A percentile compares a stretch with the other conserved stretches of the same genome.
Conservation (phyloP, 495 filamentous ascomycete genomes). For the Penicillium samsonianum region DNA sequence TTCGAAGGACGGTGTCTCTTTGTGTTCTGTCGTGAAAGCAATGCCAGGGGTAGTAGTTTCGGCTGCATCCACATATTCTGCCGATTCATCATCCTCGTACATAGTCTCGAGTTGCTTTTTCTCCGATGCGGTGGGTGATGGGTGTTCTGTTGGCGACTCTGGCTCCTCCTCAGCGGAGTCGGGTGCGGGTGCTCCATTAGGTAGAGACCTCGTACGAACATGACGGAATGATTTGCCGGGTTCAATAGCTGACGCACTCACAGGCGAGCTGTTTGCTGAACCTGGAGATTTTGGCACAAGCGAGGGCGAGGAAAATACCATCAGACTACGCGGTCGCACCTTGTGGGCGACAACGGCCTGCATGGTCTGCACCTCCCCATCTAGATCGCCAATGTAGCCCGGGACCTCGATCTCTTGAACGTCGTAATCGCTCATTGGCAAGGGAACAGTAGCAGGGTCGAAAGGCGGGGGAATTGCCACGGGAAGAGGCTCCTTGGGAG, state of each 20-base stretch:
- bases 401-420: constrained; percentile 73
- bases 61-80: constrained; percentile 31
- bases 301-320: constrained; percentile 48
- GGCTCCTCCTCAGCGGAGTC: constrained; percentile 19
- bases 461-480: constrained; percentile 30
- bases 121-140: constrained; percentile 36
- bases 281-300: constrained; percentile 35
- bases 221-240: constrained; percentile 33
- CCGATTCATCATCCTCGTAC: constrained; percentile 45
- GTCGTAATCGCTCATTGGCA: constrained; percentile 70
- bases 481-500: constrained; percentile 24
- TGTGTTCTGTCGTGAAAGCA: constrained; percentile 25
- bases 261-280: constrained; percentile 34
- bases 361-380: constrained; percentile 58
- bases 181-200: constrained; percentile 36
- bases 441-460: constrained; percentile 56
- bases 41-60: constrained; percentile 24
- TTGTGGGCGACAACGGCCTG: constrained; percentile 48
- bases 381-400: constrained; percentile 57
- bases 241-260: constrained; percentile 30
- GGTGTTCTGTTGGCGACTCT: constrained; percentile 16
- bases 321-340: constrained; percentile 64
- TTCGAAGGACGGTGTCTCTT: constrained; percentile 10
- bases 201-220: constrained; percentile 58
- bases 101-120: constrained; percentile 43